phyloP scores from a whole-genome alignment of 2,329 filamentous ascomycete genomes.

The Microsporum canis region DNA sequence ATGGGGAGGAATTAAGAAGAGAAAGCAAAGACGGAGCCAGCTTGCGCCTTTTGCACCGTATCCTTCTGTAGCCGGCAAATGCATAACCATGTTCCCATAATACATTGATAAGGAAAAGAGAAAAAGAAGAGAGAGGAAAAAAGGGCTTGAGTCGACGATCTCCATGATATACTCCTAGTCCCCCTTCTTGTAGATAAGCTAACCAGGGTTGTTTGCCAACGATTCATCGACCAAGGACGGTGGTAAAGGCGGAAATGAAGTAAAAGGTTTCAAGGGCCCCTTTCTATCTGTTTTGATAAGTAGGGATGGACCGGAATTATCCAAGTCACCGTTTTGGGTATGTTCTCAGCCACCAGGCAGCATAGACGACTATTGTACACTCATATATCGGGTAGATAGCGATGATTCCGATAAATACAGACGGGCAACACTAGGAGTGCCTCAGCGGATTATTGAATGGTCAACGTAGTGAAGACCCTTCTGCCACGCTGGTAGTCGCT shows the following conservation, averaged over 20 bases:
- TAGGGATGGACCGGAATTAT: not conserved
- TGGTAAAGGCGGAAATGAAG: not conserved
- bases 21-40: not conserved
- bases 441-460: conserved; percentile 22
- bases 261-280: not conserved
- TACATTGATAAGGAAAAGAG: not conserved
- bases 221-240: not conserved
- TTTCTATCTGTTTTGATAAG: not conserved
- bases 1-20: not conserved
- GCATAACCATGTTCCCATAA: conserved; percentile 1
- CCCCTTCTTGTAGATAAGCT: not conserved
- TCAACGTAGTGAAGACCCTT: conserved; percentile 53
- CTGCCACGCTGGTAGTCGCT: conserved; percentile 67
- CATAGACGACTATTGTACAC: not conserved
- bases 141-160: not conserved
- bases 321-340: not conserved
- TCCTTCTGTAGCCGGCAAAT: conserved; percentile 1
- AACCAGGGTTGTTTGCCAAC: not conserved
- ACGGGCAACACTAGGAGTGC: not conserved
- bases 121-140: not conserved
- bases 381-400: not conserved
- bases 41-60: not conserved
- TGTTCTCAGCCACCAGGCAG: not conserved
- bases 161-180: not conserved
- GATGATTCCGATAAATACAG: not conserved